A percentile compares a stretch with the other conserved stretches of the same genome.
These are phyloP conservation scores for Microascus cirrosus DNA, from an alignment of 2,329 filamentous ascomycete species.

Conservation along the genomic window DNA sequence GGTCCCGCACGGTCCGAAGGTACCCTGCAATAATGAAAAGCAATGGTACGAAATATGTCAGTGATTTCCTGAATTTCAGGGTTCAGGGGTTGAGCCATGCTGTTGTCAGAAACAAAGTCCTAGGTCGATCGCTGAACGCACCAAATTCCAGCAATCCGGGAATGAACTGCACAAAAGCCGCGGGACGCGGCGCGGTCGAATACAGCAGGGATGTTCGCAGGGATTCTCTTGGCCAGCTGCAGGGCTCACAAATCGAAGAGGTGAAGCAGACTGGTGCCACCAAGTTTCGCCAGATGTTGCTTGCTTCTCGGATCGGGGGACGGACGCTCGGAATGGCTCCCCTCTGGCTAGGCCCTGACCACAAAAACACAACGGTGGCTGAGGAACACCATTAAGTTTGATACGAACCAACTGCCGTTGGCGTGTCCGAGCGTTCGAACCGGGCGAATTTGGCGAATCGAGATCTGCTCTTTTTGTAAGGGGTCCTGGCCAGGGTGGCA, in stretches of 20 bases:
- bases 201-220: not conserved
- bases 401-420: not conserved
- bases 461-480: not conserved
- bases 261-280: not conserved
- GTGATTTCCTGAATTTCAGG: not conserved
- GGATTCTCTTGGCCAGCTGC: not conserved
- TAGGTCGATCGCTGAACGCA: not conserved
- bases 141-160: not conserved
- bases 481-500: not conserved
- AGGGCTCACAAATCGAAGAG: not conserved
- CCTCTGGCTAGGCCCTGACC: not conserved
- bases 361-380: not conserved
- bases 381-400: not conserved
- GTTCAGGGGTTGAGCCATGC: not conserved
- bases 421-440: not conserved
- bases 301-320: not conserved
- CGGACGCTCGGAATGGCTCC: not conserved
- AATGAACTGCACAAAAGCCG: not conserved
- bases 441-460: not conserved
- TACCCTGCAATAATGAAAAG: not conserved
- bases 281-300: not conserved
- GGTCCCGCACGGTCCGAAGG: not conserved
- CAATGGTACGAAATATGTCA: not conserved
- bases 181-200: not conserved
- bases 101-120: not conserved